Base-by-base conservation (phyloP, 2,329 filamentous ascomycete species). In the Graphilbum ipis-grandicollis region DNA sequence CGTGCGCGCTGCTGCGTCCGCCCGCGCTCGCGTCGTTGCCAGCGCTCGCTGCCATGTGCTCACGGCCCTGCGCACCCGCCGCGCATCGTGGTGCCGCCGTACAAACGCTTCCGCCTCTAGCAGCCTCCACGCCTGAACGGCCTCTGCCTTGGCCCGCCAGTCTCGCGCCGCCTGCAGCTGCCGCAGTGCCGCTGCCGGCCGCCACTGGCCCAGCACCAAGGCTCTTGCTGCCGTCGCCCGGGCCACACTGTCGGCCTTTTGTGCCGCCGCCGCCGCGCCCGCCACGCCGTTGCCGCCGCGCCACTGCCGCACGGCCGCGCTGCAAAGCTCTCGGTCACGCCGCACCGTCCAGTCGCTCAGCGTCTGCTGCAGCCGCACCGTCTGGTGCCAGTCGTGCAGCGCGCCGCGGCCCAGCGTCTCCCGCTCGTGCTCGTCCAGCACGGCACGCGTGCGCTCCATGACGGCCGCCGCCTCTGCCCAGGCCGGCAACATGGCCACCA, bases 71-170 rank as follows among this genome's bases (percentile, higher is more conserved):
- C 39, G 39, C 9, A 34, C 13, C 18, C 38, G 45, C 37, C 37
- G 42, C 12, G 37, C 45, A 19, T 50, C 48, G 9, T 40, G 35
- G 32, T 48, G 47, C 2, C 49, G 46, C 22, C 36, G 31, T 30
- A 45, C 45, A 37, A 49, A 50, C 4, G 38, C 46, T 2, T 51
- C 43, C 32, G 47, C 46, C 35, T 52, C 49, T 21, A 47, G 43
- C 23, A 51, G 44, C 6, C 45, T 36, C 52, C 52, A 55, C 30
- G 46, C 43, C 12, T 44, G 44, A 9, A 52, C 30, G 8, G 47
- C 41, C 1, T 41, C 42, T 12, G 19, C 18, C 38, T 48, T 47
- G 14, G 43, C 43, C n/a, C 6, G 6, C 26, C 37, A 32, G 19
- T 44, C 33, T 18, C 39, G 39, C 3, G 44, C 39, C 12, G 44